Conservation (phyloP, 2,329 filamentous ascomycete species). For the Calonectria pseudoreteaudii region DNA sequence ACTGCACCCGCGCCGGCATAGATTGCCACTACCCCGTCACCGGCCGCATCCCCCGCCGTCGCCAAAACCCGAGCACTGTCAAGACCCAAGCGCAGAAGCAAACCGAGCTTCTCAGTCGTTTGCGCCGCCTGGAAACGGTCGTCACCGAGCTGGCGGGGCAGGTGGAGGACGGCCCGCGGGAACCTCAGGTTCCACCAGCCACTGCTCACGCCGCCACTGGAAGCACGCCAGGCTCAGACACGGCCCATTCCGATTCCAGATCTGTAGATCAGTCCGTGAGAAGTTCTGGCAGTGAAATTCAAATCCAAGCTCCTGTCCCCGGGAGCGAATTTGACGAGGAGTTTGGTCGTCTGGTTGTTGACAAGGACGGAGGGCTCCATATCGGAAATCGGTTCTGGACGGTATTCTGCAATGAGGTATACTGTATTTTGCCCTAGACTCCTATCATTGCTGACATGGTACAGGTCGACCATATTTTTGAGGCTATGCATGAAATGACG, state of each 20-base stretch:
- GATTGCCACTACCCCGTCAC: conserved; percentile 49
- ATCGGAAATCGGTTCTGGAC: conserved; percentile 48
- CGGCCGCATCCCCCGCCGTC: conserved; percentile 45
- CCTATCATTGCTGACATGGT: not conserved
- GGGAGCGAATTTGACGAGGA: conserved; percentile 43
- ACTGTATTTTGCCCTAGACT: not conserved
- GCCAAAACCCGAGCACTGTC: conserved; percentile 26
- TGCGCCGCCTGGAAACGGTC: conserved; percentile 45
- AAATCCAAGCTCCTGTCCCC: conserved; percentile 4
- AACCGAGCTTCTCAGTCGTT: conserved; percentile 44
- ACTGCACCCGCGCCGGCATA: conserved; percentile 40
- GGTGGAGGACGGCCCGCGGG: conserved; percentile 40
- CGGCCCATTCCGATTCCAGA: conserved; percentile 16
- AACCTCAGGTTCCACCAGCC: not conserved
- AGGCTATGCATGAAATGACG: conserved; percentile 44
- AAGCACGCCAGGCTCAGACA: conserved; percentile 7
- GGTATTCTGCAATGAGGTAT: conserved; percentile 46
- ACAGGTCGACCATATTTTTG: conserved; percentile 46
- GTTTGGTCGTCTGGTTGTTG: conserved; percentile 44
- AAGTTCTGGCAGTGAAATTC: conserved; percentile 16
- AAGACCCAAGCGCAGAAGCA: conserved; percentile 44
- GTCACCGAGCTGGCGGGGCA: conserved; percentile 47
- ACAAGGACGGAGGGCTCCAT: conserved; percentile 40
- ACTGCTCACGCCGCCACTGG: not conserved
- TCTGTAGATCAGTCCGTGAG: conserved; percentile 22